phyloP scores from a whole-genome alignment of 208 protist species.

The Leishmania braziliensis region DNA sequence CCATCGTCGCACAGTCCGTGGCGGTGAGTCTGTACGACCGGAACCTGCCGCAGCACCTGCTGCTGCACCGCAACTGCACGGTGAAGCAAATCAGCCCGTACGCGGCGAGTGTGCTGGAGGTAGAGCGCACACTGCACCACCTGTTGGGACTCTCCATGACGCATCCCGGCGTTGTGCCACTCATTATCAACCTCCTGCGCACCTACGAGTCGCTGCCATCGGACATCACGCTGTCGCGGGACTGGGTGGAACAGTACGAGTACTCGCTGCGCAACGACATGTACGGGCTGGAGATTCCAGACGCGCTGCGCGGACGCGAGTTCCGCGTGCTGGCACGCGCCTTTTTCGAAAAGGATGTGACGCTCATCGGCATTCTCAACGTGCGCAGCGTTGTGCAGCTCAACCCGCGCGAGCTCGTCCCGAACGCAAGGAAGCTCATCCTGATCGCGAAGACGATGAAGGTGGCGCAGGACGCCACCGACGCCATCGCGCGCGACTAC shows the following conservation, averaged over 20 bases:
- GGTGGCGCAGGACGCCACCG: conserved; percentile 44
- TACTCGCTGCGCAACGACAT: conserved; percentile 83
- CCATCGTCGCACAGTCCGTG: conserved; percentile 71
- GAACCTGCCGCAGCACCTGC: conserved; percentile 75
- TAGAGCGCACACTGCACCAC: conserved; percentile 70
- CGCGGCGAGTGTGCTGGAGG: conserved; percentile 72
- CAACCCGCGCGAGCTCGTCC: conserved; percentile 57
- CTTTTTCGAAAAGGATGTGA: conserved; percentile 69
- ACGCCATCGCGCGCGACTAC: conserved; percentile 47
- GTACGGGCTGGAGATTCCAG: conserved; percentile 57
- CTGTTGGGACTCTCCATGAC: conserved; percentile 75
- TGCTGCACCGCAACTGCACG: conserved; percentile 64
- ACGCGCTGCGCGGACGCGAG: conserved; percentile 55
- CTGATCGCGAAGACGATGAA: conserved; percentile 68
- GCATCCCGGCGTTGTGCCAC: conserved; percentile 71
- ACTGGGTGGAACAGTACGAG: conserved; percentile 87
- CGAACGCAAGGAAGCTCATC: conserved; percentile 64
- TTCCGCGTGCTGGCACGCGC: conserved; percentile 57
- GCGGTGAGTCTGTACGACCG: conserved; percentile 65
- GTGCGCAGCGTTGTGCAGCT: conserved; percentile 58
- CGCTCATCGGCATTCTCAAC: conserved; percentile 72
- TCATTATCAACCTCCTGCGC: conserved; percentile 81
- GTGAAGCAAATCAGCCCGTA: conserved; percentile 63
- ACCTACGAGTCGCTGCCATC: conserved; percentile 74
- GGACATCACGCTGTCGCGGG: conserved; percentile 45